Conservation (phyloP, 495 filamentous ascomycete species). For the Arthonia radiata region DNA sequence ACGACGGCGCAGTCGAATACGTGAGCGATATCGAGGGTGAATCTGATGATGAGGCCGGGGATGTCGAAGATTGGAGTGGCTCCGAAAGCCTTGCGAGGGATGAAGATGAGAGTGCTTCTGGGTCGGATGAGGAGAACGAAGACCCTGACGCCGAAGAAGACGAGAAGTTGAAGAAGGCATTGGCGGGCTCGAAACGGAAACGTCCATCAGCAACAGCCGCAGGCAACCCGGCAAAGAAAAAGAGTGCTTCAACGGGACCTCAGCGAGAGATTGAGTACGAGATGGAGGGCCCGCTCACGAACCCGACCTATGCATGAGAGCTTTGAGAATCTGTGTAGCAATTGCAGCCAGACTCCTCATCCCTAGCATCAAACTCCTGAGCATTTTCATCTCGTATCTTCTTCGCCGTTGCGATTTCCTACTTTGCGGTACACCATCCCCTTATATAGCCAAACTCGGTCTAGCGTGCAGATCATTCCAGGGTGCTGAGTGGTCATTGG, state of each 20-base stretch:
- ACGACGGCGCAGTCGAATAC: conserved; percentile 60
- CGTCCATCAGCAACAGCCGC: conserved; percentile 23
- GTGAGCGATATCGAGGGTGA: conserved; percentile 42
- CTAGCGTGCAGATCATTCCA: no score
- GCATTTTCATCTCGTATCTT: no score
- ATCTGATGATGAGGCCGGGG: conserved; percentile 30
- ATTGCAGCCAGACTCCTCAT: no score
- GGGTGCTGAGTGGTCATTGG: no score
- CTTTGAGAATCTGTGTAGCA: no score
- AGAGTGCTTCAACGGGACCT: conserved; percentile 17
- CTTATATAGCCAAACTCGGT: no score
- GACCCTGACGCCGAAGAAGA: conserved; percentile 14
- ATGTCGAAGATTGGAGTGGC: conserved; percentile 54
- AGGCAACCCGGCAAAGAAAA: conserved; percentile 33
- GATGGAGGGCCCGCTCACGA: no score
- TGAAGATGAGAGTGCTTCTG: conserved; percentile 15
- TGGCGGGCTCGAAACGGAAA: conserved; percentile 43
- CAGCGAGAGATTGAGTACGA: conserved; percentile 51
- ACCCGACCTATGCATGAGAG: no score
- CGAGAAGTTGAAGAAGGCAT: conserved; percentile 21
- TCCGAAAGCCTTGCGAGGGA: conserved; percentile 33
- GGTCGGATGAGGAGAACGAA: conserved; percentile 10
- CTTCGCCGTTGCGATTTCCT: no score
- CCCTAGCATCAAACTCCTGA: no score
- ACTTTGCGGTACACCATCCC: no score